phyloP scores from a whole-genome alignment of 495 filamentous ascomycete species.

The Parathielavia appendiculata region DNA sequence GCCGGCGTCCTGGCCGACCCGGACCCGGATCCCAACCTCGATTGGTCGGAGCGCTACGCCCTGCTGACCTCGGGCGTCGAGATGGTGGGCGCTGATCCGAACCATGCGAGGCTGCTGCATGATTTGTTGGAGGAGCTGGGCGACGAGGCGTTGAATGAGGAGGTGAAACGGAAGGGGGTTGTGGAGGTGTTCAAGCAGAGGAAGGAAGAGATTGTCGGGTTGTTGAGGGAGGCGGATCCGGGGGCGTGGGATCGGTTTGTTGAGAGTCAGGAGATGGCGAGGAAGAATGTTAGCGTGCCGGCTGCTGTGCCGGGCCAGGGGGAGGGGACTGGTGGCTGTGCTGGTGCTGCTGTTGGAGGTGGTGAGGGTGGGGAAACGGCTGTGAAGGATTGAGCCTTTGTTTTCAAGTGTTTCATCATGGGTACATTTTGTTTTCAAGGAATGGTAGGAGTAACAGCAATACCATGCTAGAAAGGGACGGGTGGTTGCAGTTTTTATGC shows the following conservation, averaged over 20 bases:
- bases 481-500: too few species aligned
- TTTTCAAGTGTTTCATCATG: too few species aligned
- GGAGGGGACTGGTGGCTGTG: not conserved
- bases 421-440: too few species aligned
- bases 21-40: not conserved
- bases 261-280: slow-evolving; percentile 61
- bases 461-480: too few species aligned
- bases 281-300: slow-evolving; percentile 45
- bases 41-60: slow-evolving; percentile 40
- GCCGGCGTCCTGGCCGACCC: slow-evolving; percentile 41
- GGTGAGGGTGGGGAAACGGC: not conserved
- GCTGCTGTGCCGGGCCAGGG: not conserved
- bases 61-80: slow-evolving; percentile 38
- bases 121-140: slow-evolving; percentile 61
- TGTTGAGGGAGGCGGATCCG: slow-evolving; percentile 52
- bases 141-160: slow-evolving; percentile 52
- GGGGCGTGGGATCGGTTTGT: slow-evolving; percentile 60
- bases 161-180: slow-evolving; percentile 50
- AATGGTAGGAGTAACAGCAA: too few species aligned
- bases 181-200: slow-evolving; percentile 57
- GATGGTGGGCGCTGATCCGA: slow-evolving; percentile 49
- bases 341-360: not conserved
- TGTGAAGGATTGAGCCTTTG: not conserved
- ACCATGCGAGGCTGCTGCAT: slow-evolving; percentile 53
- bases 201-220: slow-evolving; percentile 44